Evolutionary conservation across 805 yeast genomes (phyloP), one percentile per base, ranked within the genome.

Genomic region (baker's yeast (Saccharomyces cerevisiae)): DNA sequence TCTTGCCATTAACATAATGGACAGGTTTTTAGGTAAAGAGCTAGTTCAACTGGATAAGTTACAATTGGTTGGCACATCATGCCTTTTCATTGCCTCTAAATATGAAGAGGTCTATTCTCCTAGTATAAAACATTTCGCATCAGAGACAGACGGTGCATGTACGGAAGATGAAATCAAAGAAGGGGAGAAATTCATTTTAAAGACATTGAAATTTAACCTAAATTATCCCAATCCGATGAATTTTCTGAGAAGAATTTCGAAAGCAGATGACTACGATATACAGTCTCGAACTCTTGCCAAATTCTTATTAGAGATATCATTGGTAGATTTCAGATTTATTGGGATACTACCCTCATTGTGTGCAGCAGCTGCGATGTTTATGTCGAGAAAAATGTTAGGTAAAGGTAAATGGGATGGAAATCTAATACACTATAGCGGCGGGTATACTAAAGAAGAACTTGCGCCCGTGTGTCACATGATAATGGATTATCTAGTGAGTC

Each of bases 61-160:
- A 51, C 97, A 90, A 73, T 76, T 90, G 55, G 80, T 89, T 46
- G 97, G 96, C 10, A 86, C 95, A 0, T 89, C 96, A 2, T 81
- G 92, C 26, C 70, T 90, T 56, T 88, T 90, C 71, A 86, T 89
- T 61, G 96, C 96, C 46, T 90, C 96, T 14, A 90, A 90, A 71
- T 89, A 88, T 69, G 97, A 90, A 74, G 97, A 90, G 73, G 96
- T 90, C 48, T 87, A 86, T 65, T 81, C 91, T 3, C 97, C 97
- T 27, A 84, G 92, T 27, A 87, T 91, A 49, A 80, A 83, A 61
- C 87, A 88, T 72, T 91, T 87, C 70, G 89, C 96, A 0, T 84
- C 84, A 63, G 90, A 88, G 60, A 87, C 95, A 31, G 95, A 87
- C 68, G 90, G 92, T 52, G 87, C 90, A 1, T 86, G 84, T 64